Evolutionary conservation across 2,329 filamentous ascomycete genomes (phyloP).

Genomic region (Fusarium cicatricum): DNA sequence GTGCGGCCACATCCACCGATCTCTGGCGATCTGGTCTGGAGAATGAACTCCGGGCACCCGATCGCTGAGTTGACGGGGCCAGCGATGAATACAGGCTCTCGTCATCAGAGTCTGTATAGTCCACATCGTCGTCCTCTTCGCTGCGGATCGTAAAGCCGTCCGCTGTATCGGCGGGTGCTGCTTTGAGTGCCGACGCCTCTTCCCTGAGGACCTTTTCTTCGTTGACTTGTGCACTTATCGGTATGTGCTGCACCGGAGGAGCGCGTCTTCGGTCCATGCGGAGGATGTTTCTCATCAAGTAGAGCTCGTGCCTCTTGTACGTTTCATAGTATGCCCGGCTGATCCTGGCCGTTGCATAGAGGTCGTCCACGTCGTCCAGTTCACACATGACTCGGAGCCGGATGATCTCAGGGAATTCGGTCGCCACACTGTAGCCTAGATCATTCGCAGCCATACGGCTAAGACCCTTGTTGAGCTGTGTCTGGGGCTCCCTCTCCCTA

Average conservation of each 20-base stretch:
- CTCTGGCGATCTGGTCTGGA: conserved; percentile 15
- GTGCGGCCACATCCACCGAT: conserved; percentile 26
- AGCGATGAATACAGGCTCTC: conserved; percentile 36
- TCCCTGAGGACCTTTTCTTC: conserved; percentile 48
- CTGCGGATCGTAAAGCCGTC: conserved; percentile 45
- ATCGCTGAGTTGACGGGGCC: conserved; percentile 24
- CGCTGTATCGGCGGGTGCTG: conserved; percentile 37
- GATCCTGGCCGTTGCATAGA: conserved; percentile 53
- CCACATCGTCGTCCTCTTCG: conserved; percentile 41
- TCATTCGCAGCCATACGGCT: conserved; percentile 46
- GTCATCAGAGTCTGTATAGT: conserved; percentile 38
- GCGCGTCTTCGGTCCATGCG: conserved; percentile 41
- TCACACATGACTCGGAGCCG: conserved; percentile 52
- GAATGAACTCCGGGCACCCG: conserved; percentile 25
- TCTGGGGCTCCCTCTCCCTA: conserved; percentile 47
- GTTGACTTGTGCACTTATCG: conserved; percentile 37
- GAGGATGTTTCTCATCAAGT: conserved; percentile 49
- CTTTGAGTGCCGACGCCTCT: conserved; percentile 45
- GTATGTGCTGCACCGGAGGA: conserved; percentile 27
- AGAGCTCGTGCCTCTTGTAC: conserved; percentile 55
- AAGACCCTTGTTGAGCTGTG: conserved; percentile 41
- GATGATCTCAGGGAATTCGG: conserved; percentile 48
- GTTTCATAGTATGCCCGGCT: conserved; percentile 54
- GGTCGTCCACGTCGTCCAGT: conserved; percentile 52
- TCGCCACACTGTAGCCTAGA: conserved; percentile 44